Evolutionary conservation across 1,139 yeast genomes (phyloP), one percentile per base, ranked within the genome.

Genomic region (Hansenula sp.): DNA sequence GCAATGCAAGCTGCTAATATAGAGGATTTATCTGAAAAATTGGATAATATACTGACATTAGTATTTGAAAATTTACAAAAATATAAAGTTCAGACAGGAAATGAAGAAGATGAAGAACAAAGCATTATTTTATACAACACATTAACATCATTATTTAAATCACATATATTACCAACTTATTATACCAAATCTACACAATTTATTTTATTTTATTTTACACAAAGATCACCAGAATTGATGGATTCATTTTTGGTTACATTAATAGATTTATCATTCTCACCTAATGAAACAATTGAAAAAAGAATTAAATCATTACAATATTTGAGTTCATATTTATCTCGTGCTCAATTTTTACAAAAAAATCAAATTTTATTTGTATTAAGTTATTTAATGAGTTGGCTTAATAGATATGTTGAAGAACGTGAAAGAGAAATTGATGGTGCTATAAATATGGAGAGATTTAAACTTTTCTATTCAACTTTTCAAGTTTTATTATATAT

Each of bases 231-330:
- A 2, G 94, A 85, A 56, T 70, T 90, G 42, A 77, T 88, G 58
- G 98, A 92, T 51, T 84, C 95, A 6, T 92, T 79, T 56, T 66
- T 92, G 52, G 95, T 87, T 2, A 70, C 86, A 29, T 69, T 92
- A 47, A 82, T 92, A 38, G 97, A 90, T 57, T 77, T 85, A 33
- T 88, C 96, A 3, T 82, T 92, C 57, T 65, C 77, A 5, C 75
- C 82, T 6, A 67, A 71, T 34, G 92, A 83, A 57, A 74, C 79
- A 22, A 67, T 81, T 41, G 94, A 87, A 45, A 81, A 79, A 51
- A 74, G 95, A 49, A 79, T 89, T 47, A 89, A 89, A 64, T 85
- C 97, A 5, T 75, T 90, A 75, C 97, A 92, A 62, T 92, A 92
- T 57, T 72, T 92, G 40, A 83, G 96, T 1, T 88, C 97, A 4